A percentile compares a stretch with the other conserved stretches of the same genome.
These are phyloP conservation scores for Paecilomyces dactylethromorphus DNA, from an alignment of 2,329 filamentous ascomycete species.

Conservation along the genomic window DNA sequence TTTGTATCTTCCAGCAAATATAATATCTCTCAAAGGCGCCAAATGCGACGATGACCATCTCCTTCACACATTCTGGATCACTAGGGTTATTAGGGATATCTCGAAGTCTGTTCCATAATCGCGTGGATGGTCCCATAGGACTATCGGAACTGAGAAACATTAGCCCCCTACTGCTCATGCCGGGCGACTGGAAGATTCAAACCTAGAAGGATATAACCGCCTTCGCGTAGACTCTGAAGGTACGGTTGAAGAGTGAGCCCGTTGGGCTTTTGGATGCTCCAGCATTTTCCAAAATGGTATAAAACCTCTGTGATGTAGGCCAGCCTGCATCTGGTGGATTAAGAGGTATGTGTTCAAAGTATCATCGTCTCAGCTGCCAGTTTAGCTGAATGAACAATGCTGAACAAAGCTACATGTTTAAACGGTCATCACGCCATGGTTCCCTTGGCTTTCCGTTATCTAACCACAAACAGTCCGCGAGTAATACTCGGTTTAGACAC, in stretches of 20 bases:
- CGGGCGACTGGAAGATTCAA: not conserved
- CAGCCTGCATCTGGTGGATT: not conserved
- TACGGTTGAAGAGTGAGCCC: not conserved
- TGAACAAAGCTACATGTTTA: not conserved
- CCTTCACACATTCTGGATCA: conserved; percentile 16
- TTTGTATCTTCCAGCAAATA: conserved; percentile 31
- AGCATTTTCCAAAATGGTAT: not conserved
- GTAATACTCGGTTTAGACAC: not conserved
- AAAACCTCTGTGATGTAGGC: not conserved
- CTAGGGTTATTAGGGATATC: not conserved
- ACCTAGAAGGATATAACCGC: not conserved
- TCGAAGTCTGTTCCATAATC: not conserved
- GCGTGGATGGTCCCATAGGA: not conserved
- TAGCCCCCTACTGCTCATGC: not conserved
- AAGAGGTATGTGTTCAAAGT: not conserved
- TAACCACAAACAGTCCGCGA: not conserved
- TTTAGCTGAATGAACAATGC: not conserved
- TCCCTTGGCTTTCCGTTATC: not conserved
- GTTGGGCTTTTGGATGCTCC: not conserved
- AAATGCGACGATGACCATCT: conserved; percentile 31
- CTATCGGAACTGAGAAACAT: not conserved
- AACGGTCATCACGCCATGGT: not conserved
- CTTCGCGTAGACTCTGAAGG: not conserved
- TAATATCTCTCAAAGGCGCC: conserved; percentile 35
- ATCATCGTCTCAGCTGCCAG: not conserved